Evolutionary conservation across 805 yeast genomes (phyloP), one percentile per base, ranked within the genome.

Genomic region (Zygosaccharomyces siamensis): DNA sequence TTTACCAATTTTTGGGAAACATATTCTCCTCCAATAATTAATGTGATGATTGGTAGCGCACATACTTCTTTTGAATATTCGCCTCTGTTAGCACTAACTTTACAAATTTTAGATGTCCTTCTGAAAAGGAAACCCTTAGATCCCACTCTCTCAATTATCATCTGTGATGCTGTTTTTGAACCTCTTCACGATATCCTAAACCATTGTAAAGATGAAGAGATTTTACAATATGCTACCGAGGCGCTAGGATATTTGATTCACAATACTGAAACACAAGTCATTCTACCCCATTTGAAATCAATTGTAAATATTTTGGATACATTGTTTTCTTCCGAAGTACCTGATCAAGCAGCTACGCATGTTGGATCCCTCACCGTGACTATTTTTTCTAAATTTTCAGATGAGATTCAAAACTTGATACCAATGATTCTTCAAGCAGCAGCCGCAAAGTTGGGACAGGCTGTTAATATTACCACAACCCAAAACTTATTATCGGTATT

Each of bases 291-390:
- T 23, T 41, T 61, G 10, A 52, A 46, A 20, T 27, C 48, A 10
- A 66, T 78, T 46, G 74, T 80, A 14, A 69, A 75, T 2, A 72
- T 87, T n/a, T 68, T 93, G 14, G 72, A 75, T 28, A 78, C 81
- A 58, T 78, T 89, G 45, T 73, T 92, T 28, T 79, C 86, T 1
- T 87, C 95, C 0, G 73, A 74, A 6, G 71, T 86, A 48, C 77
- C 85, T 12, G 97, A 89, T 56, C 78, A 84, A 39, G 96, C 96
- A 0, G 90, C 95, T 1, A 74, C 83, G 67, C 84, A 86, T 49
- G 78, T 87, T 39, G 97, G 81, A 58, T 70, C 75, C 6, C 76
- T 86, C 20, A 81, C 86, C 2, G 72, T 78, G 8, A 76, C 84
- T 0, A 71, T 84, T 30, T 72, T 86, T 32, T 77, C 78, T 16